Evolutionary conservation across 2,329 filamentous ascomycete species (phyloP).

Genomic region (Colletotrichum sp.): DNA sequence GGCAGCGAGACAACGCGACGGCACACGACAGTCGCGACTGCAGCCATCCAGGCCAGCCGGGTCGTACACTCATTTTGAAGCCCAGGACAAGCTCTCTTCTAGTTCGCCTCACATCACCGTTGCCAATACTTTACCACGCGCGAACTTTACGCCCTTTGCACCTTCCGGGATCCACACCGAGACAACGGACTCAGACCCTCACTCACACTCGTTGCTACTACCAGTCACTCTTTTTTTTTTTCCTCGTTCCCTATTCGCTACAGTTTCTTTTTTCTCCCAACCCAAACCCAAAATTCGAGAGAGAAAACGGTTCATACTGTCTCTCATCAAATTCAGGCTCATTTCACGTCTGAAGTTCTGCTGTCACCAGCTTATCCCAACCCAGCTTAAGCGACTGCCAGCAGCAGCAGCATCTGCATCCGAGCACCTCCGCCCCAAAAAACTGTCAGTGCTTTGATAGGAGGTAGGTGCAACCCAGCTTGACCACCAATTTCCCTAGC

Average conservation of each 20-base stretch:
- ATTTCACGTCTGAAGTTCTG: not conserved
- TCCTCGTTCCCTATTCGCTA: not conserved
- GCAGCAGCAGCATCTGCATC: not conserved
- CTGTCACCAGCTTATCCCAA: not conserved
- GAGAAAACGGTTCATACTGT: not conserved
- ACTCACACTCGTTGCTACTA: not conserved
- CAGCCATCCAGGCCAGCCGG: not conserved
- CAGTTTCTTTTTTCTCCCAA: not conserved
- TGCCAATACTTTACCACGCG: not conserved
- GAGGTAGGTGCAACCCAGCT: slow-evolving; percentile 15
- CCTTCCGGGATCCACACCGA: not conserved
- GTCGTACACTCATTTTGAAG: not conserved
- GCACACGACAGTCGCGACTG: not conserved
- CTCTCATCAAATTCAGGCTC: not conserved
- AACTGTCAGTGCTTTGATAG: slow-evolving; percentile 18
- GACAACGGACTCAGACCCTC: not conserved
- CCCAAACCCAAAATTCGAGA: not conserved
- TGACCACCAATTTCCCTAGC: slow-evolving; percentile 20
- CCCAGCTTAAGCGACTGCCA: not conserved
- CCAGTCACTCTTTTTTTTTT: not conserved
- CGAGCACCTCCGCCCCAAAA: not conserved
- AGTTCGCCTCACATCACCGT: not conserved
- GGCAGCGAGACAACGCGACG: slow-evolving; percentile 1
- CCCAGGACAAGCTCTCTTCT: not conserved
- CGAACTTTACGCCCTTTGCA: not conserved